Base-by-base conservation (phyloP, 345 rosid genomes). In the Rhodamnia rubescens region DNA sequence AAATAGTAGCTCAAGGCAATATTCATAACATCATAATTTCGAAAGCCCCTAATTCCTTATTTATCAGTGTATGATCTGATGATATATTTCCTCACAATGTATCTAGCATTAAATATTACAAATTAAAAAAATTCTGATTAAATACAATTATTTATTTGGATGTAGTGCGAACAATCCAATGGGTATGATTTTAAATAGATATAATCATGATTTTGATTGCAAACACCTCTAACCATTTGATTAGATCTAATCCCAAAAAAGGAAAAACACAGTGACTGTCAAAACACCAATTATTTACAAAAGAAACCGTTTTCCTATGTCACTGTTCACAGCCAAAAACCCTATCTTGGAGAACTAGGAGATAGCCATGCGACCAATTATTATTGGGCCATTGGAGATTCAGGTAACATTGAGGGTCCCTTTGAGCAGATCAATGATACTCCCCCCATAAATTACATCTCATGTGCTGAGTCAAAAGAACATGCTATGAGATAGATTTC, bases 381-480 rank as follows among this genome's bases (percentile, higher is more conserved):
- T 55, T 83, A 40, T 55, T 83, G 51, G 84, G 84, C 84, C n/a
- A 24, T 24, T 40, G 27, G 84, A 55, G 84, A 83, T 13, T 83
- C 74, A 40, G 74, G 22, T 83, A 40, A 83, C 7, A n/a, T 51
- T 53, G 69, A 55, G 84, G 64, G 69, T 55, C 84, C 84, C 84
- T 42, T 26, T 22, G 84, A 32, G 51, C 22, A n/a, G 50, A 82
- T 49, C 55, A 29, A 29, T 50, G 84, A 82, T 16, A 36, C 51
- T 36, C 15, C 49, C 44, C 24, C 21, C 27, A 69, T 69, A 36
- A 69, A 69, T 18, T 69, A 47, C 78, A 36, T 69, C 47, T 69
- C 78, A 69, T 69, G 47, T 69, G 83, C 83, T 85, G 64, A 85
- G 86, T 85, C 86, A 85, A 85, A 85, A 75, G 83, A 59, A 29